Evolutionary conservation across 2,329 filamentous ascomycete species (phyloP).

Genomic region (Aspergillus sp.): DNA sequence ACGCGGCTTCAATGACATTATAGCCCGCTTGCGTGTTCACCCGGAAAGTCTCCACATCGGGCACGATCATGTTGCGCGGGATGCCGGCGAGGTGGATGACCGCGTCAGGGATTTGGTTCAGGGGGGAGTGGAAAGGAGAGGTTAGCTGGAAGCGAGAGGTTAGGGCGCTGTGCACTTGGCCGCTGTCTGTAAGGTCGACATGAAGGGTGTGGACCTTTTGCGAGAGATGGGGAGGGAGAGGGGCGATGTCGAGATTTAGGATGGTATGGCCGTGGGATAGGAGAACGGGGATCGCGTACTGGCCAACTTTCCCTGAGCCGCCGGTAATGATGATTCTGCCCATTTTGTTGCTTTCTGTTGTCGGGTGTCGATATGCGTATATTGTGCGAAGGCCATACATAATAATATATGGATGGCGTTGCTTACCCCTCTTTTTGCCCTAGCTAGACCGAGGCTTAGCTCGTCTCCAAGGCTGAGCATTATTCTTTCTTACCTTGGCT

Average conservation of each 20-base stretch:
- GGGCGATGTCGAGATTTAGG: constrained; percentile 56
- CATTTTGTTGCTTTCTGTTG: not conserved
- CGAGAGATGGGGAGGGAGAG: constrained; percentile 36
- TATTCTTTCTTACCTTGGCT: no score
- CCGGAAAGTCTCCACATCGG: constrained; percentile 60
- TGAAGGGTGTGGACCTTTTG: constrained; percentile 55
- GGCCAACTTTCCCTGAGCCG: constrained; percentile 56
- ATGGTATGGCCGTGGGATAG: constrained; percentile 51
- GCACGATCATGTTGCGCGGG: constrained; percentile 61
- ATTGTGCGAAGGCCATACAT: no score
- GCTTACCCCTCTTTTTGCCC: no score
- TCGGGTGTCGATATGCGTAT: no score
- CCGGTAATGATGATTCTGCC: constrained; percentile 50
- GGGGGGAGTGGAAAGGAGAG: constrained; percentile 34
- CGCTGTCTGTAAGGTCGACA: constrained; percentile 55
- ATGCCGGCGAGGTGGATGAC: constrained; percentile 64
- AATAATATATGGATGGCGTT: no score
- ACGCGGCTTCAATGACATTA: constrained; percentile 64
- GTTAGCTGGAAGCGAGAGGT: constrained; percentile 57
- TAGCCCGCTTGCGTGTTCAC: constrained; percentile 58
- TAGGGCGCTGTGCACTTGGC: constrained; percentile 58
- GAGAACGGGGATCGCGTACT: constrained; percentile 55
- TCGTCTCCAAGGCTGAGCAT: no score
- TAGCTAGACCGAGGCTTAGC: no score
- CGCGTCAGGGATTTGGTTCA: constrained; percentile 53